Evolutionary conservation across 1,139 yeast genomes (phyloP).

Genomic region (Diutina sp.): DNA sequence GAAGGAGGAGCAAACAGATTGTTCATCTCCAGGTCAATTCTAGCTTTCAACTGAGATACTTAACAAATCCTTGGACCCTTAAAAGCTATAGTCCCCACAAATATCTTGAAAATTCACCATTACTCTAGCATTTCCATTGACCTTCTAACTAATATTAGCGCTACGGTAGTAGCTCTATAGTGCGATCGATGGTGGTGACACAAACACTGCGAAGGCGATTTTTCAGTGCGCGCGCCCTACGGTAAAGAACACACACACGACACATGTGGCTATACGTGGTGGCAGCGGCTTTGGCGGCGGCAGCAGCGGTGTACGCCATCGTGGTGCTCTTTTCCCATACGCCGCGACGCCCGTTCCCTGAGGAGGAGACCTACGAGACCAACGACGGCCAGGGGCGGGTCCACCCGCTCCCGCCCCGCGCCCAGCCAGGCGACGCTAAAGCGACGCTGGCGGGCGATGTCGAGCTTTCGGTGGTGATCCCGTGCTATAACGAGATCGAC

Average conservation of each 20-base stretch:
- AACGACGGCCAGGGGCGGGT: constrained; percentile 15
- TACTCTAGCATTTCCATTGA: no score
- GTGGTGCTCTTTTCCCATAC: constrained; percentile 44
- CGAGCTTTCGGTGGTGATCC: constrained; percentile 66
- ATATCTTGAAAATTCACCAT: no score
- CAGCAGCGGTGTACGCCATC: constrained; percentile 19
- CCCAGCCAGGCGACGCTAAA: neutral
- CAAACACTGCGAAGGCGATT: no score
- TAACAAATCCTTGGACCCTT: no score
- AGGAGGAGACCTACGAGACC: constrained; percentile 39
- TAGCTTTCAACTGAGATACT: no score
- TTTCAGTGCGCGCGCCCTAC: no score
- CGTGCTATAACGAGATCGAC: constrained; percentile 78
- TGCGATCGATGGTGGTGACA: no score
- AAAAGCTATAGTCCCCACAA: no score
- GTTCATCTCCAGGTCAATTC: no score
- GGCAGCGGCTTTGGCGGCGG: constrained; percentile 2
- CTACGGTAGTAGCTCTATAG: no score
- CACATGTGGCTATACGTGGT: neutral
- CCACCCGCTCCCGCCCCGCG: constrained; percentile 7
- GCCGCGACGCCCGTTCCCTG: constrained; percentile 43
- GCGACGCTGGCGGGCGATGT: constrained; percentile 10
- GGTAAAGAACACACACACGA: neutral
- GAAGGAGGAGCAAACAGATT: no score
- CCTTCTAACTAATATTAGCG: no score